Base-by-base conservation (phyloP, 1,284 basidiomycete species). In the Apiotrichum porosum region DNA sequence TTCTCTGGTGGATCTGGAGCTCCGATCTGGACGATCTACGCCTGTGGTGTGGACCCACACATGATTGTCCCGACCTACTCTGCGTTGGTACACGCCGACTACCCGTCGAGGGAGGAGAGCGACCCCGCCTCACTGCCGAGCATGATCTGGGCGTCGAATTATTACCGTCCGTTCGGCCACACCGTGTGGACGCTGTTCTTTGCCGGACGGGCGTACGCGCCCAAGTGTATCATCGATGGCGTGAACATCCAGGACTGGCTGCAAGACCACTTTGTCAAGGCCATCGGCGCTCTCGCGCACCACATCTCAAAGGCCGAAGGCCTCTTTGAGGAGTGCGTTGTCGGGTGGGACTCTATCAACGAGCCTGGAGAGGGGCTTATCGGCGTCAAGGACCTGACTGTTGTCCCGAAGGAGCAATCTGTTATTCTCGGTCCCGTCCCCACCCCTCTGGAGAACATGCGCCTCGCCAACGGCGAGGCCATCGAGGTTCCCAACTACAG, bases 61-160 rank as follows among this genome's bases (percentile, higher is more conserved):
- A 81, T 87, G 58, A 83, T 97, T 53, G 88, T 87, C 0, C 79
- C 83, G 1, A 97, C 93, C 0, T 84, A 87, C 64, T 79, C 89
- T 4, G 87, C 92, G 28, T 82, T 93, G 51, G 65, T 98, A 12
- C 92, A 97, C 65, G 83, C 81, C 69, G 92, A 97, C 75, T 97
- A 89, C 73, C 85, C 90, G 0, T 66, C 76, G 3, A 53, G 54
- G 14, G 56, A 59, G 23, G 65, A 74, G 0, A 80, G 88, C 3
- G 78, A 86, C 54, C 91, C 94, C 0, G 76, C 79, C 8, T 71
- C 79, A 0, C 80, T 91, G 52, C 92, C 94, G 2, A 82, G 85
- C 42, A 98, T 98, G 94, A 82, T 93, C 55, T 97, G 94, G 94
- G 84, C 85, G 14, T 97, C 94, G 19, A 97, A 97, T 69, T 97